Conservation (phyloP, 176 grass and related monocot genomes). For the Pontederia paniculata region DNA sequence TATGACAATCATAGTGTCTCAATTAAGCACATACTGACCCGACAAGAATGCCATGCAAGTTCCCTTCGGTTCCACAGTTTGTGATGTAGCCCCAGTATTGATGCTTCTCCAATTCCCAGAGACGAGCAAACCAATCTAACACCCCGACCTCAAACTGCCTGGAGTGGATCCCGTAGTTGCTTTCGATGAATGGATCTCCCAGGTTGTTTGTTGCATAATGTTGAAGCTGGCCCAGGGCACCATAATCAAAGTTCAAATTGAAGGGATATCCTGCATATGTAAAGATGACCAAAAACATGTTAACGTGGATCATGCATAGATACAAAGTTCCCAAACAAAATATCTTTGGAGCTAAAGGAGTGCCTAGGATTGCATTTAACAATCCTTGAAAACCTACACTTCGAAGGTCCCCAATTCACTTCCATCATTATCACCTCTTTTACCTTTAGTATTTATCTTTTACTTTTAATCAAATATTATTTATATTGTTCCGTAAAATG, state of each 20-base stretch:
- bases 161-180: conserved; percentile 82
- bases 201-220: conserved; percentile 82
- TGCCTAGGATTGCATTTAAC: too few species aligned
- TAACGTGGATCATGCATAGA: too few species aligned
- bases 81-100: conserved; percentile 93
- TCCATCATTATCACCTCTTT: too few species aligned
- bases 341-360: too few species aligned
- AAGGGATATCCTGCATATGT: conserved; percentile 63
- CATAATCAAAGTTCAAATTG: conserved; percentile 84
- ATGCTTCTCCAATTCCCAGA: conserved; percentile 62
- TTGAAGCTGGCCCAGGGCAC: conserved; percentile 50
- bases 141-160: conserved; percentile 85
- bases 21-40: conserved; percentile 57
- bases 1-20: too few species aligned
- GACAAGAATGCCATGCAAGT: conserved; percentile 80
- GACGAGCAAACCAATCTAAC: conserved; percentile 77
- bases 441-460: too few species aligned
- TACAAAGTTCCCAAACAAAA: too few species aligned
- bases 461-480: too few species aligned
- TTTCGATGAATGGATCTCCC: conserved; percentile 83
- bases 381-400: too few species aligned
- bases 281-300: too few species aligned
- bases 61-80: conserved; percentile 87
- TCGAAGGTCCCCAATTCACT: too few species aligned
- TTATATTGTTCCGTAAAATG: too few species aligned